Percentiles rank a stretch among this genome's conserved stretches.
Conservation (phyloP, 2,329 filamentous ascomycete genomes). For the Pseudogymnoascus sp. region DNA sequence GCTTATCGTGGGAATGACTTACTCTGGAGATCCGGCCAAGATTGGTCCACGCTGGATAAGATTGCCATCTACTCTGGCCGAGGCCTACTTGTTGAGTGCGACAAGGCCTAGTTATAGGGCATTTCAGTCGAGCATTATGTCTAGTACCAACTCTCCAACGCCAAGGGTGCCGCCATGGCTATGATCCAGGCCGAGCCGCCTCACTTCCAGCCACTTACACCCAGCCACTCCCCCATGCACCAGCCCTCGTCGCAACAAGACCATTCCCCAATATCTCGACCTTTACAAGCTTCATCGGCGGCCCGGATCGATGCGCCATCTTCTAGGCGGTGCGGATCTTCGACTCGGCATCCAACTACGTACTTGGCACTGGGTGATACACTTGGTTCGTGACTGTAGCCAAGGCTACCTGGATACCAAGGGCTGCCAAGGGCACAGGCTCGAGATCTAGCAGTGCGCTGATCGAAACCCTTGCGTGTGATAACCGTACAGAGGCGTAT, state of each 20-base stretch:
- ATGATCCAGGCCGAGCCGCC: slow-evolving; percentile 36
- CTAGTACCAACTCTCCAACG: slow-evolving; percentile 35
- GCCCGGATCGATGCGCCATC: neutral
- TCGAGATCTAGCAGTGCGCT: neutral
- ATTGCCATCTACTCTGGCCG: slow-evolving; percentile 29
- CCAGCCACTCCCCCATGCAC: slow-evolving; percentile 7
- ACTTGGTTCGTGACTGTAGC: slow-evolving; percentile 22
- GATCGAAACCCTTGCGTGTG: neutral
- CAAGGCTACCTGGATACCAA: slow-evolving; percentile 18
- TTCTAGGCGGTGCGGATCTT: slow-evolving; percentile 21
- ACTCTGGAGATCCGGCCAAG: no score
- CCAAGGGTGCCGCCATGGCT: slow-evolving; percentile 38
- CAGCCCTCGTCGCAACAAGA: slow-evolving; percentile 3
- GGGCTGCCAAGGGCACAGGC: neutral
- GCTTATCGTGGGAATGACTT: slow-evolving; percentile 38
- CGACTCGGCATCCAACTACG: slow-evolving; percentile 14
- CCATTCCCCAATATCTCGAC: neutral
- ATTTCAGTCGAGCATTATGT: slow-evolving; percentile 10
- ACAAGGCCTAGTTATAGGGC: neutral
- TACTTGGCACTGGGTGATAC: slow-evolving; percentile 22
- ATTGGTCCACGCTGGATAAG: slow-evolving; percentile 17
- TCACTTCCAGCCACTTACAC: slow-evolving; percentile 32
- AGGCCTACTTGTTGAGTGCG: slow-evolving; percentile 23
- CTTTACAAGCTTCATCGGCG: neutral
- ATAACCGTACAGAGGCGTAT: neutral